Evolutionary conservation across 108 stramenopile species (phyloP).

Genomic region (Parietichytrium sp.): DNA sequence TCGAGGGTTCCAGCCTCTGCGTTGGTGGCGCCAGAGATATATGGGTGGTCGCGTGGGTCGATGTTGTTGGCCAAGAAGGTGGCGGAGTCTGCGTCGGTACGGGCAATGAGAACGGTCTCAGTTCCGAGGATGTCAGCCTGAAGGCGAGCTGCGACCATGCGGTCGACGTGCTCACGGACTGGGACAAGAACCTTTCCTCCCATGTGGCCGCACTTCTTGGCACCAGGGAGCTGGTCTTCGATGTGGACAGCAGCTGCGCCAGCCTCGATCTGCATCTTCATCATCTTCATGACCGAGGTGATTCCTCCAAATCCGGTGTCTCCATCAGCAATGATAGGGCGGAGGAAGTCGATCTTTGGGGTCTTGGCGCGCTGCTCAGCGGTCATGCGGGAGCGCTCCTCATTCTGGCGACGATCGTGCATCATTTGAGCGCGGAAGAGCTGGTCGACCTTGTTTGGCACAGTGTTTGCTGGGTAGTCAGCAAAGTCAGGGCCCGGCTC

Average conservation of each 20-base stretch:
- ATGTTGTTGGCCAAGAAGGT: constrained; percentile 88
- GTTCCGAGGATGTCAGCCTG: constrained; percentile 84
- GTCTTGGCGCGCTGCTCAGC: constrained; percentile 56
- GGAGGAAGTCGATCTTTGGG: constrained; percentile 79
- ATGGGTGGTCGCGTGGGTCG: constrained; percentile 92
- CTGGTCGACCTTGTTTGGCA: constrained; percentile 86
- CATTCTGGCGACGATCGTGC: constrained; percentile 85
- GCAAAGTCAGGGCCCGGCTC: constrained; percentile 94
- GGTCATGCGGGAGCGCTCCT: constrained; percentile 65
- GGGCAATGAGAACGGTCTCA: constrained; percentile 77
- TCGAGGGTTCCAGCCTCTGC: not conserved
- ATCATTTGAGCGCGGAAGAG: constrained; percentile 84
- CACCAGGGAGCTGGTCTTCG: constrained; percentile 72
- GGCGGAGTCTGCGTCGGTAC: constrained; percentile 94
- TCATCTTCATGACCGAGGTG: constrained; percentile 90
- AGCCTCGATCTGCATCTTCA: constrained; percentile 87
- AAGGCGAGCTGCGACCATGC: constrained; percentile 83
- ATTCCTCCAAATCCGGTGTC: constrained; percentile 84
- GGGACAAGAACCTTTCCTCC: constrained; percentile 87
- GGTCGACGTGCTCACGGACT: constrained; percentile 90
- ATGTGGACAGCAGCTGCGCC: constrained; percentile 80
- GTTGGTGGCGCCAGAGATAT: constrained; percentile 77
- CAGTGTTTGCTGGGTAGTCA: constrained; percentile 57
- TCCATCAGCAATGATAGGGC: constrained; percentile 89
- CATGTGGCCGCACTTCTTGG: constrained; percentile 96